Evolutionary conservation across 768 basidiomycete species (phyloP), one percentile per base, ranked within the genome.

Genomic region (Strobilomyces dryophilus): DNA sequence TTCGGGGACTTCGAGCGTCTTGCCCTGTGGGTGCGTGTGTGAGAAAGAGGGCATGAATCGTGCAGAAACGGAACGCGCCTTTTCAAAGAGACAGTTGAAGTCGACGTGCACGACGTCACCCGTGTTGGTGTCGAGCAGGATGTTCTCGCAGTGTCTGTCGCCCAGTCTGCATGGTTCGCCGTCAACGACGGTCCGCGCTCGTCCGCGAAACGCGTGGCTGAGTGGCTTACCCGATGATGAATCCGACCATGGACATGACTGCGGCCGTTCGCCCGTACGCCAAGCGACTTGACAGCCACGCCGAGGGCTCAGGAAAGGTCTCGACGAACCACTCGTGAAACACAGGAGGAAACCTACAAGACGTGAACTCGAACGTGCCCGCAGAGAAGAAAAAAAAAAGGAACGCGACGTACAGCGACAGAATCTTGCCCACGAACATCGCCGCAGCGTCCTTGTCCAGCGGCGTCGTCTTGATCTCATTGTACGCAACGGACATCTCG

Each of bases 201-300:
- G 21, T 21, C 1, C 8, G 34, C 21, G 14, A 1, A 11, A 15
- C 1, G 8, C 0, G 5, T 1, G 6, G 35, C 15, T 11, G 37
- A 39, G 24, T 21, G 49, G 31, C 54, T 43, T 58, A 95, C 93
- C 95, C 95, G 12, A 98, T 76, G 40, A 99, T 93, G 62, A 90
- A 95, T 11, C 97, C 97, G 20, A 98, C 90, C 90, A 99, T 98
- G 1, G 90, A 97, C 87, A 97, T 98, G 49, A 98, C 97, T 0
- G 95, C 97, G 0, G 89, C 82, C 0, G 95, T 97, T 40, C 95
- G 79, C 5, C 81, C 85, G 65, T 95, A 99, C 1, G 83, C 77
- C 60, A 92, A 69, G n/a, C 95, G 84, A 66, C 89, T 89, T 1
- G 86, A 81, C 15, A 98, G 79, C 97, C 97, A 99, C 0, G 91